Evolutionary conservation across 345 rosid species (phyloP).

Genomic region (Eucalyptus virginea): DNA sequence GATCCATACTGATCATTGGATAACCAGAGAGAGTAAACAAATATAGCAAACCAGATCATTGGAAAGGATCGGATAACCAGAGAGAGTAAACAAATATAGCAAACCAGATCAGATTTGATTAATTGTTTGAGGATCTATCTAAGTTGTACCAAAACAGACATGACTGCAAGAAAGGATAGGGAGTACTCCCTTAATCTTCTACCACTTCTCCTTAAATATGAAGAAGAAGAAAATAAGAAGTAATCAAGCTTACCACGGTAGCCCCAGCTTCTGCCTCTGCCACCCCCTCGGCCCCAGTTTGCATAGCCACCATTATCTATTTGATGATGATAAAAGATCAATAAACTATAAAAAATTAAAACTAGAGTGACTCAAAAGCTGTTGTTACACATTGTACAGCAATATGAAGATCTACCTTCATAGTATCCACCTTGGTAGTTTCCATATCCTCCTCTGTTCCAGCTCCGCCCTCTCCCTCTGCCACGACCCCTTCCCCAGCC

Average conservation of each 20-base stretch:
- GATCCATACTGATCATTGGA: background rate
- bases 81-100: background rate
- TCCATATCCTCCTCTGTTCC: constrained; percentile 37
- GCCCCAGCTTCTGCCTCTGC: constrained; percentile 40
- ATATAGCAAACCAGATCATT: background rate
- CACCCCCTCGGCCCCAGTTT: constrained; percentile 23
- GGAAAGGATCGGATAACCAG: background rate
- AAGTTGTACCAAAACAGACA: background rate
- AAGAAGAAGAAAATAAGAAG: background rate
- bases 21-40: background rate
- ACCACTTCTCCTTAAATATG: background rate
- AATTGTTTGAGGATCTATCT: background rate
- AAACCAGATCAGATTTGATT: background rate
- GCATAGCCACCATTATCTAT: constrained; percentile 8
- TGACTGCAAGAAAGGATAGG: background rate
- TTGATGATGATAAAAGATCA: background rate
- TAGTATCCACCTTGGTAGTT: constrained; percentile 6
- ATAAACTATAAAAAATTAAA: background rate
- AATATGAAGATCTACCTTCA: constrained; percentile 2
- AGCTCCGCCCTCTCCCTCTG: constrained; percentile 37
- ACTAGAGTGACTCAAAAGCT: background rate
- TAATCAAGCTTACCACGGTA: constrained; percentile 25
- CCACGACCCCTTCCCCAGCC: constrained; percentile 32
- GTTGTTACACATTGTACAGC: background rate
- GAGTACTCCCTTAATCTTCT: background rate